Percentiles rank a stretch among this genome's conserved stretches.
Evolutionary conservation across 1,284 basidiomycete species (phyloP).

Genomic region (Rhodotorula sp.): DNA sequence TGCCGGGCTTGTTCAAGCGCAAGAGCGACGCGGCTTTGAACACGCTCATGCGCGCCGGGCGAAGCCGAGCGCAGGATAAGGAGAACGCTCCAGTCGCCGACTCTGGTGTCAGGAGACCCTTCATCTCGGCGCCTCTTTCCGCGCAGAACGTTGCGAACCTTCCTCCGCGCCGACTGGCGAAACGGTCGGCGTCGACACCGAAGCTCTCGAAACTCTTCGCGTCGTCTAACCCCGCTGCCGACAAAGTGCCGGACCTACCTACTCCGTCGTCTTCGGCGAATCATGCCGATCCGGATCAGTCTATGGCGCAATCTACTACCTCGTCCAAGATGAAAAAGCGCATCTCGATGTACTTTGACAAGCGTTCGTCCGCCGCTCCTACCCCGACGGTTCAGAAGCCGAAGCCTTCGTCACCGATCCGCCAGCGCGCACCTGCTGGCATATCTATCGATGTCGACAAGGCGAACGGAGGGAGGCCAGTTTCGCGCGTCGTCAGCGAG

Average conservation of each 20-base stretch:
- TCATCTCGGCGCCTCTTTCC: slow-evolving; percentile 1
- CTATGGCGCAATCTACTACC: background rate
- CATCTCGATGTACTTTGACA: slow-evolving; percentile 20
- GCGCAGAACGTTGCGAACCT: background rate
- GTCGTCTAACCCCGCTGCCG: background rate
- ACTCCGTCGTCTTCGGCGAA: background rate
- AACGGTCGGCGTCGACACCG: slow-evolving; percentile 19
- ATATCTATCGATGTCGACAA: slow-evolving; percentile 10
- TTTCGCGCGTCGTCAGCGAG: background rate
- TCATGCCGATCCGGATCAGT: no score
- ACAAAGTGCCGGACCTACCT: background rate
- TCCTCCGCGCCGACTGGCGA: background rate
- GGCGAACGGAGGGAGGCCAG: background rate
- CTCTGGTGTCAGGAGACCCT: background rate
- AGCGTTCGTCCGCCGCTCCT: background rate
- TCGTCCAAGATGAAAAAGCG: slow-evolving; percentile 11
- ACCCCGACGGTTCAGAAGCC: slow-evolving; percentile 1
- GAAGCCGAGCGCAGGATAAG: slow-evolving; percentile 1
- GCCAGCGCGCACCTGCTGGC: background rate
- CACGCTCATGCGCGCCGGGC: slow-evolving; percentile 2
- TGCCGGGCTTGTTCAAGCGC: slow-evolving; percentile 16
- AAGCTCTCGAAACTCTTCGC: slow-evolving; percentile 13
- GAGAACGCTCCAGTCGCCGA: slow-evolving; percentile 9
- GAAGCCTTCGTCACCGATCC: slow-evolving; percentile 2
- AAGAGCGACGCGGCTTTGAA: slow-evolving; percentile 30